A percentile compares a stretch with the other conserved stretches of the same genome.
Evolutionary conservation across 768 basidiomycete species (phyloP).

Genomic region (Podaxis mareebaensis): DNA sequence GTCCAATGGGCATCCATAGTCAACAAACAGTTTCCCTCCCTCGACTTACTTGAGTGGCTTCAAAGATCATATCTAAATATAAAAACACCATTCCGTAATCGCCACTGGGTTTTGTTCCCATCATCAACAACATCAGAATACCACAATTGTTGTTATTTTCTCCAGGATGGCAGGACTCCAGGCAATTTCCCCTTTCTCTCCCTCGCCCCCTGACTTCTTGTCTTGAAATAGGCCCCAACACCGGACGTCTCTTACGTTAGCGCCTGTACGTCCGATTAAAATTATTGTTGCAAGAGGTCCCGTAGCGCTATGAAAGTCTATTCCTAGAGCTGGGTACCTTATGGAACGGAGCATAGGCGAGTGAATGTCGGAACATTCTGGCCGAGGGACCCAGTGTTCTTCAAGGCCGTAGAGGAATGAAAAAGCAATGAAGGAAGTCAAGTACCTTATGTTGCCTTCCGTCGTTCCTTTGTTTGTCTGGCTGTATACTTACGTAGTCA

Average conservation of each 20-base stretch:
- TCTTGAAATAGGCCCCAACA: slow-evolving; percentile 9
- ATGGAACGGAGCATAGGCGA: slow-evolving; percentile 1
- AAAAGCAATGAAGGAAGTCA: background rate
- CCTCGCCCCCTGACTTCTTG: background rate
- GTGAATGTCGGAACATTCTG: background rate
- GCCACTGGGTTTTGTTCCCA: slow-evolving; percentile 1
- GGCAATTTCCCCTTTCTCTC: slow-evolving; percentile 2
- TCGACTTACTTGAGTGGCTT: background rate
- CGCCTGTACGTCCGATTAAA: slow-evolving; percentile 2
- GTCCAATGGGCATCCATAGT: background rate
- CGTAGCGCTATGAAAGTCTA: background rate
- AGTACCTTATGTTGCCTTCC: too few species aligned
- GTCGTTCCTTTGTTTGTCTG: too few species aligned
- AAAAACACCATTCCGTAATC: background rate
- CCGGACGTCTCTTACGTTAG: slow-evolving; percentile 7
- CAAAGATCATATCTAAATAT: background rate
- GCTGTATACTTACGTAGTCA: background rate
- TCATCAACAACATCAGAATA: slow-evolving; percentile 2
- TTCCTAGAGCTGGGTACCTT: slow-evolving; percentile 2
- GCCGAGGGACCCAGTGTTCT: background rate
- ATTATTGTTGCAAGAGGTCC: background rate
- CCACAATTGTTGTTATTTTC: slow-evolving; percentile 1
- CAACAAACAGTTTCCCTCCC: background rate
- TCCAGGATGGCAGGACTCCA: background rate
- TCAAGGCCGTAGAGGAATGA: background rate